These are phyloP conservation scores for Salmacisia buchloeana DNA, from an alignment of 1,284 basidiomycete genomes.

Conservation along the genomic window DNA sequence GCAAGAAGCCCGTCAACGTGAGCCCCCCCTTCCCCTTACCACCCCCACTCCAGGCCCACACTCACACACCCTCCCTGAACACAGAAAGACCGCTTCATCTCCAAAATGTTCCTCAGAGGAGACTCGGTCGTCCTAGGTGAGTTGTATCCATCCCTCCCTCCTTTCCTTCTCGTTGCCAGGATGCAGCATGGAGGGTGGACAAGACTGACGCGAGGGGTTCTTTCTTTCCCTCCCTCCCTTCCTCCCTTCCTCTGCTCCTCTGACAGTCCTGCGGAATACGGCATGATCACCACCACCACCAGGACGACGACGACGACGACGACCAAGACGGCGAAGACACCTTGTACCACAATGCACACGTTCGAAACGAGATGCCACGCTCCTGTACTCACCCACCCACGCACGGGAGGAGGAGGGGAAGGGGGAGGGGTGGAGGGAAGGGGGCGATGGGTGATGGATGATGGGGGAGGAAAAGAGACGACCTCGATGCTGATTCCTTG, in stretches of 20 bases:
- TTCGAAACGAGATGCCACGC: background rate
- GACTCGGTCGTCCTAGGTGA: slow-evolving; percentile 46
- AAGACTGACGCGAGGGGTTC: background rate
- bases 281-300: slow-evolving; percentile 4
- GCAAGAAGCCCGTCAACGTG: slow-evolving; percentile 89
- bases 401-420: too few species aligned
- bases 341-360: background rate
- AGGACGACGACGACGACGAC: background rate
- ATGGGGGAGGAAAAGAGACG: too few species aligned
- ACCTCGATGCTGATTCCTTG: too few species aligned
- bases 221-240: background rate
- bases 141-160: background rate
- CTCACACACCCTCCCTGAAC: too few species aligned
- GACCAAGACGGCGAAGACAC: too few species aligned
- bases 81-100: slow-evolving; percentile 77
- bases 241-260: background rate
- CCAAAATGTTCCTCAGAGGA: slow-evolving; percentile 73
- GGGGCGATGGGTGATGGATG: too few species aligned
- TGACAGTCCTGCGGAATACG: slow-evolving; percentile 12
- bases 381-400: too few species aligned
- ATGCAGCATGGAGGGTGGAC: background rate
- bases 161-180: background rate
- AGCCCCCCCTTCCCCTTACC: too few species aligned
- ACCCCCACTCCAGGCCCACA: too few species aligned
- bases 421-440: too few species aligned